Evolutionary conservation across 1,284 basidiomycete genomes (phyloP).

Genomic region (Retiboletus flavoniger): DNA sequence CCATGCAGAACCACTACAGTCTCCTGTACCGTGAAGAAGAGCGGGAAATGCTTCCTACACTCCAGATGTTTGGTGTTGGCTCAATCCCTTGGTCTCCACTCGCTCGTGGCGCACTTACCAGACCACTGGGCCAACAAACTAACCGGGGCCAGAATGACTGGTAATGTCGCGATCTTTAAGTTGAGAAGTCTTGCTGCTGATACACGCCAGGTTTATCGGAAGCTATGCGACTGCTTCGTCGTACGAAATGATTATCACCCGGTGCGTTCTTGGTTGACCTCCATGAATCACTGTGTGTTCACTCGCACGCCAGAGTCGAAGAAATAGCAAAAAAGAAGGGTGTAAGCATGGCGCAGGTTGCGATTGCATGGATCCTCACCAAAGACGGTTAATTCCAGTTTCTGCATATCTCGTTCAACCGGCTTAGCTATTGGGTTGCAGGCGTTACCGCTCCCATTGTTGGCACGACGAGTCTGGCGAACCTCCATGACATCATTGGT

Average conservation of each 20-base stretch:
- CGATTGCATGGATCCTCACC: slow-evolving; percentile 49
- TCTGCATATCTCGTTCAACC: background rate
- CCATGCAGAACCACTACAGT: slow-evolving; percentile 57
- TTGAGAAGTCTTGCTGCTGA: slow-evolving; percentile 6
- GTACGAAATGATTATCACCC: slow-evolving; percentile 30
- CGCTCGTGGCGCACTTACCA: slow-evolving; percentile 42
- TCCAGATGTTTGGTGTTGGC: slow-evolving; percentile 40
- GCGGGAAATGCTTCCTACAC: slow-evolving; percentile 54
- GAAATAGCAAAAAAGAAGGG: slow-evolving; percentile 44
- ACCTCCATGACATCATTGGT: slow-evolving; percentile 46
- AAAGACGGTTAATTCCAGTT: slow-evolving; percentile 32
- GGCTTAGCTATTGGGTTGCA: slow-evolving; percentile 5
- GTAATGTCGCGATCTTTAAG: slow-evolving; percentile 9
- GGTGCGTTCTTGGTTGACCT: slow-evolving; percentile 17
- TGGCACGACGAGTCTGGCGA: slow-evolving; percentile 47
- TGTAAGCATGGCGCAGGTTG: slow-evolving; percentile 50
- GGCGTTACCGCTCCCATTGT: slow-evolving; percentile 48
- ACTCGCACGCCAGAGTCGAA: slow-evolving; percentile 35
- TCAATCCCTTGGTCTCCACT: slow-evolving; percentile 46
- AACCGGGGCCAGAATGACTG: slow-evolving; percentile 32
- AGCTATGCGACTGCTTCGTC: slow-evolving; percentile 25
- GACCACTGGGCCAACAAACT: slow-evolving; percentile 36
- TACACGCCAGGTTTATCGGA: slow-evolving; percentile 26
- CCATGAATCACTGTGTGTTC: background rate
- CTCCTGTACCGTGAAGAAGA: slow-evolving; percentile 55